phyloP scores from a whole-genome alignment of 805 yeast species.

The Debaryomyces tyrocola region DNA sequence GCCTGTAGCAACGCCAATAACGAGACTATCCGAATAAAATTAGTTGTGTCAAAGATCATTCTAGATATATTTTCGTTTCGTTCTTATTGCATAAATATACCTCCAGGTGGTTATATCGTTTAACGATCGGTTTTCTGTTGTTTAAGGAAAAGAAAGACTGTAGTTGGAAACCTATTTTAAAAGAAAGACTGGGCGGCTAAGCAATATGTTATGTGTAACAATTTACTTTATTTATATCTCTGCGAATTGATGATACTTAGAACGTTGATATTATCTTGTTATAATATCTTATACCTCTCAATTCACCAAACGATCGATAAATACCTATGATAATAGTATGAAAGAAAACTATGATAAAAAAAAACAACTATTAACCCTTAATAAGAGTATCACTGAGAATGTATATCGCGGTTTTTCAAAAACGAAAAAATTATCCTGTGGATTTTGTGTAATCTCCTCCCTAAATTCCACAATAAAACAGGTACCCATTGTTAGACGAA shows the following conservation, averaged over 20 bases:
- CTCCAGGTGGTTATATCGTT: neutral
- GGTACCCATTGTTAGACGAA: neutral
- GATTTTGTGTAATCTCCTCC: neutral
- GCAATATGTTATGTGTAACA: neutral
- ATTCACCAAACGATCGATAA: neutral
- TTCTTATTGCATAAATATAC: neutral
- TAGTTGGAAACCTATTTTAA: slow-evolving; percentile 7
- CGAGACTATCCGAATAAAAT: neutral
- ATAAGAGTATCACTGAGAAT: neutral
- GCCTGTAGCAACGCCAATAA: neutral
- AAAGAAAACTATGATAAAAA: neutral
- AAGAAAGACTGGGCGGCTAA: neutral
- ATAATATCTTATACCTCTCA: neutral
- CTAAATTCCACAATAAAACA: neutral
- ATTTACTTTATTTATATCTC: neutral
- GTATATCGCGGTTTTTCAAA: neutral
- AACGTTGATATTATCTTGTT: neutral
- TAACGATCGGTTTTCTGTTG: neutral
- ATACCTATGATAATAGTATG: neutral
- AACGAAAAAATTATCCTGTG: neutral
- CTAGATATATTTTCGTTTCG: neutral
- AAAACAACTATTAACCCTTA: neutral
- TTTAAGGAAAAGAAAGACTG: slow-evolving; percentile 10
- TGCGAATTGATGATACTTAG: neutral
- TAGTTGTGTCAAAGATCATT: neutral